Percentiles rank a stretch among this genome's conserved stretches.
phyloP scores from a whole-genome alignment of 2,329 filamentous ascomycete species.

The Biscogniauxia mediterranea region DNA sequence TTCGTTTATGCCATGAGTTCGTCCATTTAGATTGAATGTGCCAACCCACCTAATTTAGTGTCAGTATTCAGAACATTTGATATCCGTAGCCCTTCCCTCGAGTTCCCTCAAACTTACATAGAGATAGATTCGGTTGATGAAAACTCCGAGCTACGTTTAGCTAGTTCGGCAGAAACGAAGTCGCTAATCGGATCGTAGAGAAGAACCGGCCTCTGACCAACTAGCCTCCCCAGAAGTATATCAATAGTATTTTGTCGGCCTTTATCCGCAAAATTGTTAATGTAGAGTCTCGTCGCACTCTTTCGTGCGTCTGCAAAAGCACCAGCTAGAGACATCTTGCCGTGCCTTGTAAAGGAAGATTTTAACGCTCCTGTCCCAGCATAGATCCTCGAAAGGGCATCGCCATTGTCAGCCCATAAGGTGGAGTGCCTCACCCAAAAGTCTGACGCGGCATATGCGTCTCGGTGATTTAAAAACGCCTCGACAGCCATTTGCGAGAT shows the following conservation, averaged over 20 bases:
- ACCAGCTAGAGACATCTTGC: conserved; percentile 93
- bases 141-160: conserved; percentile 66
- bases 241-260: conserved; percentile 93
- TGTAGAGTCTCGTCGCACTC: conserved; percentile 88
- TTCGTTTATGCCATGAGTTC: conserved; percentile 71
- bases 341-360: conserved; percentile 88
- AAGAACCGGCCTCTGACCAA: conserved; percentile 80
- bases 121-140: conserved; percentile 71
- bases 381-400: conserved; percentile 91
- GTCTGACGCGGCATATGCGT: conserved; percentile 68
- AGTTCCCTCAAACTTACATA: conserved; percentile 54
- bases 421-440: conserved; percentile 92
- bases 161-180: conserved; percentile 75
- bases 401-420: conserved; percentile 96
- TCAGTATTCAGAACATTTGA: conserved; percentile 15
- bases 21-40: conserved; percentile 94
- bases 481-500: conserved; percentile 93
- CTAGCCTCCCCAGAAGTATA: conserved; percentile 79
- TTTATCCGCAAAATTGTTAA: conserved; percentile 97
- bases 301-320: conserved; percentile 94
- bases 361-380: conserved; percentile 95
- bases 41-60: conserved; percentile 56
- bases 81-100: neutral
- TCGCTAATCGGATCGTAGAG: conserved; percentile 95
- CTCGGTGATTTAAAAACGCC: conserved; percentile 73